Evolutionary conservation across 129 eudicot species (phyloP), one percentile per base, ranked within the genome.

Genomic region (Centaurea solstitialis): DNA sequence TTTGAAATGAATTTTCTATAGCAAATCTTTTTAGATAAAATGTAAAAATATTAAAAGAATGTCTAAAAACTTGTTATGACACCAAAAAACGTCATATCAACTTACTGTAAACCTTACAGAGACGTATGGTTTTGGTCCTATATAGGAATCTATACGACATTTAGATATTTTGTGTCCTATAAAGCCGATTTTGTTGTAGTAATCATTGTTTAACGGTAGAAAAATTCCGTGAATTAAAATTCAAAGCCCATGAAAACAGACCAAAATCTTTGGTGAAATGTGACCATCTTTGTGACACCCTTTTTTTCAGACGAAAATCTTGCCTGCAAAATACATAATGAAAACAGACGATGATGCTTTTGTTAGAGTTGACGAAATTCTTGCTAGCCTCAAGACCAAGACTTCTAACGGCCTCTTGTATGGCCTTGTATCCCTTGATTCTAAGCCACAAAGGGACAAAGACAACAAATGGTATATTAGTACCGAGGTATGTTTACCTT

Each of bases 311-410:
- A 88, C 93, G 4, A 87, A 95, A 80, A 86, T 95, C 76, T 88
- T 90, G 68, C 91, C 93, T 35, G 97, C 97, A 9, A 91, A 92
- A 84, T 95, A 92, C 87, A 85, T 95, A 39, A 92, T 95, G 99
- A 95, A 92, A 72, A 95, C 92, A 20, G 99, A 95, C 11, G 99
- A 95, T 78, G 99, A 95, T 84, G 97, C 99, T 23, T 92, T 95
- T 84, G 88, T 95, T 41, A 88, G 99, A 86, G 87, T 95, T 30
- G 97, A 95, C 84, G 99, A 95, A 88, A 90, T 95, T 80, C 85
- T 95, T 76, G 85, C 92, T 9, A 87, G 89, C 80, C 94, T 95
- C 41, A 89, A 90, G 85, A 87, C 80, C 67, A 92, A 92, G 80
- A 76, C 77, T 50, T 39, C 90, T 0, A 74, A 86, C 78, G 98